Base-by-base conservation (phyloP, 2,329 filamentous ascomycete genomes). In the Arthrinium puccinioides region DNA sequence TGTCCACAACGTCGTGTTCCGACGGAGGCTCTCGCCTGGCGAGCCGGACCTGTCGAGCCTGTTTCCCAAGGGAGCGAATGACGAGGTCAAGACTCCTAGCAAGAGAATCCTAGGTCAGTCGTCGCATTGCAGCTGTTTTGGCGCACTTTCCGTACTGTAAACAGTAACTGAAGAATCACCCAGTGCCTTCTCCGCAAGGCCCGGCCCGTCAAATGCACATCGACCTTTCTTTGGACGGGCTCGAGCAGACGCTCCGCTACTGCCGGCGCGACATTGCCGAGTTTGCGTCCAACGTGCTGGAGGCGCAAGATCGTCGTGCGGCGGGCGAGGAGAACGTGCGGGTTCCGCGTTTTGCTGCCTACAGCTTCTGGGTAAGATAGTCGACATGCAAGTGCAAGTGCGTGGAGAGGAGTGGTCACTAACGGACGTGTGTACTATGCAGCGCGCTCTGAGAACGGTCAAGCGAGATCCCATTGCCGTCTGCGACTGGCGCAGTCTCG, bases 161-260 rank as follows among this genome's bases (percentile, higher is more conserved):
- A n/a, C n/a, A n/a, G n/a, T n/a, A n/a, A n/a, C n/a, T 32, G 11
- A 32, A 2, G 6, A 32, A n/a, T 2, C 30, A 15, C 10, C 1
- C 30, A 32, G 30, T 32, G 19, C 30, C 30, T 32, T 15, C 20
- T 3, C 30, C 30, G 4, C 30, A 32, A 15, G 30, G 30, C 3
- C 30, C 30, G 13, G 30, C 30, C 7, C 13, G 30, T 21, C 30
- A 32, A 13, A 32, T 32, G 30, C 30, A 32, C 7, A 32, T 32
- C 13, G 30, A 32, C 13, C 30, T 32, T 21, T 32, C 30, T 32
- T 15, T 32, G 30, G 30, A 32, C 14, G 30, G 30, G 18, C 30
- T 32, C 3, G 30, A 32, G 30, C 30, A 32, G 30, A 32, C 30
- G 19, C 30, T 32, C 13, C 30, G 30, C 30, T 32, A 32, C 30